phyloP scores from a whole-genome alignment of 805 yeast genomes.

The Yamadazyma scolyti region DNA sequence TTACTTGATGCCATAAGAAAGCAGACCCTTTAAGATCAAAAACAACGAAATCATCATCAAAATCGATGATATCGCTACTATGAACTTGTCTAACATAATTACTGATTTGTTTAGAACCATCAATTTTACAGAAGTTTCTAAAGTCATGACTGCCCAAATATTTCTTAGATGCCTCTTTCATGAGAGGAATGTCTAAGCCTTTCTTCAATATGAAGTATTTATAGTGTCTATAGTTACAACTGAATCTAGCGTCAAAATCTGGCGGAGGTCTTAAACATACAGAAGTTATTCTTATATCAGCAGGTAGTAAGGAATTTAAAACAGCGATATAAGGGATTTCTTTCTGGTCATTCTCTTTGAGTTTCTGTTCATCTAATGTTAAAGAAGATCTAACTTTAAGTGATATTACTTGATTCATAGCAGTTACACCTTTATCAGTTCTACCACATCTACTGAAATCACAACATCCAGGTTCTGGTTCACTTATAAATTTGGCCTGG shows the following conservation, averaged over 20 bases:
- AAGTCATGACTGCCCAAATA: slow-evolving; percentile 83
- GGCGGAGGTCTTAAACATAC: slow-evolving; percentile 79
- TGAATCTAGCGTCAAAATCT: slow-evolving; percentile 87
- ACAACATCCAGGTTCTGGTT: slow-evolving; percentile 57
- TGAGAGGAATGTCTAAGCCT: slow-evolving; percentile 57
- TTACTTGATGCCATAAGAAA: slow-evolving; percentile 95
- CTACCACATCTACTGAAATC: slow-evolving; percentile 89
- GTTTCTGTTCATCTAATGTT: slow-evolving; percentile 55
- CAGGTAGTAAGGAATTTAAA: slow-evolving; percentile 73
- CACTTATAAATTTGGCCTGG: slow-evolving; percentile 61
- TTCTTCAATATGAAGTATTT: slow-evolving; percentile 67
- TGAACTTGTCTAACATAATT: slow-evolving; percentile 67
- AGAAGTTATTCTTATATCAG: slow-evolving; percentile 78
- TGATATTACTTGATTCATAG: slow-evolving; percentile 91
- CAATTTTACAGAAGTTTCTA: slow-evolving; percentile 90
- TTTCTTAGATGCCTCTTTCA: slow-evolving; percentile 63
- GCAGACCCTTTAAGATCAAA: slow-evolving; percentile 85
- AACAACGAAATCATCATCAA: slow-evolving; percentile 49
- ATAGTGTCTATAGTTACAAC: slow-evolving; percentile 84
- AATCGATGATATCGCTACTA: slow-evolving; percentile 44
- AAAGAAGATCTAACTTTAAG: slow-evolving; percentile 70
- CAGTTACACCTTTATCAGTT: slow-evolving; percentile 96
- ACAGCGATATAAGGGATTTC: slow-evolving; percentile 78
- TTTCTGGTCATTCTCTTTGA: slow-evolving; percentile 51
- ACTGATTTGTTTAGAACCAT: slow-evolving; percentile 88